Base-by-base conservation (phyloP, 108 stramenopile genomes). In the Cyclotella sp. region DNA sequence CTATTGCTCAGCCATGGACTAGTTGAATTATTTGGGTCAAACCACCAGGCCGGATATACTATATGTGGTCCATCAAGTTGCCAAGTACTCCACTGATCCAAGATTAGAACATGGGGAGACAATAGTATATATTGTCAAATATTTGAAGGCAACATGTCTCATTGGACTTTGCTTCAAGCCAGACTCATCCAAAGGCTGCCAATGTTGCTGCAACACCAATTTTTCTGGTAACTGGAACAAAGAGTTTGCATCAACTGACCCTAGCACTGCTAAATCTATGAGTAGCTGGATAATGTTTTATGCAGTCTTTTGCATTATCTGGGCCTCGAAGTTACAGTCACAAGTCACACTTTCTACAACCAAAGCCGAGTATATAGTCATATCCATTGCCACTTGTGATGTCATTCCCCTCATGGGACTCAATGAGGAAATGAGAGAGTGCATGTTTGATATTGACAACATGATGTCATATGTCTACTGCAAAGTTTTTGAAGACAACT, bases 401-500 rank as follows among this genome's bases (percentile, higher is more conserved):
- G 8, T 63, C 3, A 58, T 77, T 7, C 69, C 57, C 14, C 19
- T 77, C 24, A 72, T 72, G 44, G 22, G 13, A 16, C 26, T 77
- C 39, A 15, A 54, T 22, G 15, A 52, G 30, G 76, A 77, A 54
- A 53, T 68, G 54, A 72, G 27, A 47, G 58, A 70, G 19, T 30
- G 26, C 9, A 26, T 27, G 9, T 77, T 70, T 15, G 8, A 46
- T 14, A 59, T 77, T 19, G 43, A 70, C 10, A 60, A 60, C 39
- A 70, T 58, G 19, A 46, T 1, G 0, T 59, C 76, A 0, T 26
- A 34, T 1, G 59, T 76, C 1, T 59, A 70, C 1, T 82, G 74
- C 81, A 75, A 76, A 19, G 81, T 44, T 5, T 28, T 76, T 76
- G 81, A 82, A 42, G 81, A 76, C 55, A 81, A 81, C 57, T 68